phyloP scores from a whole-genome alignment of 371 early-diverging fungal species.

The Mucor sp. region DNA sequence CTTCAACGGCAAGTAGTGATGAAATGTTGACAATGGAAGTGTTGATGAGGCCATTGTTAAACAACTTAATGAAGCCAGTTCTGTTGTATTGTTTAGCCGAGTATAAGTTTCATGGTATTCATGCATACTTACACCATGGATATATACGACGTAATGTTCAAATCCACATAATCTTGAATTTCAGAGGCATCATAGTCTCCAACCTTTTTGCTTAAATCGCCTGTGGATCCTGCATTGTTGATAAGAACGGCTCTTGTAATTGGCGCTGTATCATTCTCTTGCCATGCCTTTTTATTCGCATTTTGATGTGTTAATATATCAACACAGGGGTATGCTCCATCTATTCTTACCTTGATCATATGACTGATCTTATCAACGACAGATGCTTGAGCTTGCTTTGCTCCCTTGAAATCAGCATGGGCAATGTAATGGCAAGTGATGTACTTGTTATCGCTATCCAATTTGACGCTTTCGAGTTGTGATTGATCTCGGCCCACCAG shows the following conservation, averaged over 20 bases:
- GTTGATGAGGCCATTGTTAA: constrained; percentile 9
- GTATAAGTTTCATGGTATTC: not conserved
- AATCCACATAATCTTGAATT: constrained; percentile 52
- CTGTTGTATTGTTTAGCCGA: not conserved
- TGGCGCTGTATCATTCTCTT: constrained; percentile 20
- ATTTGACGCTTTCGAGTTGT: constrained; percentile 24
- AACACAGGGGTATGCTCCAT: not conserved
- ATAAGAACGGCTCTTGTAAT: constrained; percentile 61
- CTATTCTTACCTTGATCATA: constrained; percentile 14
- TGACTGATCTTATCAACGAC: constrained; percentile 15
- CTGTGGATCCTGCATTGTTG: constrained; percentile 85
- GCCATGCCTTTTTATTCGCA: constrained; percentile 9
- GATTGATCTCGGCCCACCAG: constrained; percentile 57
- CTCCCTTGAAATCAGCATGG: constrained; percentile 21
- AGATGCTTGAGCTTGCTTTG: constrained; percentile 17
- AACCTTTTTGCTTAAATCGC: constrained; percentile 70
- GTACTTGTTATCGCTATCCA: not conserved
- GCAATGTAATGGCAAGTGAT: constrained; percentile 22
- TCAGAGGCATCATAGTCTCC: constrained; percentile 53
- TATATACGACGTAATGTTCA: constrained; percentile 62
- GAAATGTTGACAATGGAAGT: constrained; percentile 80
- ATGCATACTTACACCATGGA: constrained; percentile 46
- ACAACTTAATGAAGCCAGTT: constrained; percentile 31
- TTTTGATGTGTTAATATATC: not conserved
- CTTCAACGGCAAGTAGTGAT: constrained; percentile 79